These are phyloP conservation scores for Leccinum pellstonianum DNA, from an alignment of 768 basidiomycete species.

Conservation along the genomic window DNA sequence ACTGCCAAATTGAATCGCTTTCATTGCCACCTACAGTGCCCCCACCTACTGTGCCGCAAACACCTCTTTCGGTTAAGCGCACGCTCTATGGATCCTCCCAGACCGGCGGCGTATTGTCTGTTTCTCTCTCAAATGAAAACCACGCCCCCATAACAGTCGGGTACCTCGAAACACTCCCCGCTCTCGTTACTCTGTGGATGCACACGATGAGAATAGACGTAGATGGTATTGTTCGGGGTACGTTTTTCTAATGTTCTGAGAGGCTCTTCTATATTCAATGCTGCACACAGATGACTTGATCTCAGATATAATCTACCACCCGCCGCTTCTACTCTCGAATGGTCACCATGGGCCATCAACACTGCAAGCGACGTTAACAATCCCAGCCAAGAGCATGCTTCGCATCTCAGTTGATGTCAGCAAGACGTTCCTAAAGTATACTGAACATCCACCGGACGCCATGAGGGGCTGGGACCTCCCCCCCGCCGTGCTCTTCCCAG, in stretches of 20 bases:
- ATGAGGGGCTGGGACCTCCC: constrained; percentile 94
- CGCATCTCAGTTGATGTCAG: constrained; percentile 70
- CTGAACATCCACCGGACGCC: constrained; percentile 94
- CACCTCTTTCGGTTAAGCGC: constrained; percentile 61
- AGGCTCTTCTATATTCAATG: not conserved
- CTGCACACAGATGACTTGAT: constrained; percentile 55
- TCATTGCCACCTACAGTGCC: constrained; percentile 32
- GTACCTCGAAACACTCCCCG: constrained; percentile 94
- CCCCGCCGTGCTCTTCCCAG: constrained; percentile 69
- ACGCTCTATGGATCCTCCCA: constrained; percentile 74
- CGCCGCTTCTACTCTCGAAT: constrained; percentile 31
- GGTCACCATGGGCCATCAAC: constrained; percentile 50
- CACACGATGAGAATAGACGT: constrained; percentile 65
- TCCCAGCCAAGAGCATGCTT: constrained; percentile 70
- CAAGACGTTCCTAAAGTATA: constrained; percentile 88
- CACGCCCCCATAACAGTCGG: constrained; percentile 42
- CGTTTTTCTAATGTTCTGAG: constrained; percentile 12
- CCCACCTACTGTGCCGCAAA: constrained; percentile 38
- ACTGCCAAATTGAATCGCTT: not conserved
- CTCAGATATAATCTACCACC: constrained; percentile 58
- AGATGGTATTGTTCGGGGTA: constrained; percentile 48
- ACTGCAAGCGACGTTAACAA: constrained; percentile 63
- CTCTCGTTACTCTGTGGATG: constrained; percentile 86
- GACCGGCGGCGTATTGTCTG: constrained; percentile 67
- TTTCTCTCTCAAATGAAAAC: constrained; percentile 60